Percentiles rank a stretch among this genome's conserved stretches.
Conservation (phyloP, 2,329 filamentous ascomycete species). For the Colletotrichum navitas region DNA sequence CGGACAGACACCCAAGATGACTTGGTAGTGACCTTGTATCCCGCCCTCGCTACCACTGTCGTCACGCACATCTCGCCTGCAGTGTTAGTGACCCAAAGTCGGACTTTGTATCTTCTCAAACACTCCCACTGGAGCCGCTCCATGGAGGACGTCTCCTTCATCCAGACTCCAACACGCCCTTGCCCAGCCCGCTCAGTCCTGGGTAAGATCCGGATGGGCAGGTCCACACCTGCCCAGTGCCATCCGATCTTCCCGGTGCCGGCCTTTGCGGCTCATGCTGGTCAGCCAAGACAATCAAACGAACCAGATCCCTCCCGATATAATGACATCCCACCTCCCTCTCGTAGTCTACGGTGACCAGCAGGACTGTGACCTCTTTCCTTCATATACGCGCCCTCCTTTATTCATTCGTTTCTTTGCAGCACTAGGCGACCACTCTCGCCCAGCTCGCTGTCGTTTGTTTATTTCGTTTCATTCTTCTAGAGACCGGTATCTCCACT, state of each 20-base stretch:
- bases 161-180: conserved; percentile 32
- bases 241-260: conserved; percentile 31
- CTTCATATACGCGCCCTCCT: conserved; percentile 28
- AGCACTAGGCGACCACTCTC: conserved; percentile 6
- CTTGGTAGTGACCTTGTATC: conserved; percentile 8
- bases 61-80: neutral
- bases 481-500: conserved; percentile 43
- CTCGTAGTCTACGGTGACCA: conserved; percentile 30
- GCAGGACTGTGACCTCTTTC: conserved; percentile 38
- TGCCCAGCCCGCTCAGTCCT: conserved; percentile 16
- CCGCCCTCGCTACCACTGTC: neutral
- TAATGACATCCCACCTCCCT: conserved; percentile 36
- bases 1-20: neutral
- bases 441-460: conserved; percentile 15
- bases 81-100: conserved; percentile 3
- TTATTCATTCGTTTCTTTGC: conserved; percentile 39
- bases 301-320: conserved; percentile 30
- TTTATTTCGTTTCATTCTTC: conserved; percentile 32
- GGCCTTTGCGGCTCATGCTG: conserved; percentile 29
- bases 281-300: conserved; percentile 29
- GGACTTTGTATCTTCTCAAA: neutral
- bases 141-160: conserved; percentile 18
- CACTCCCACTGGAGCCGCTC: neutral
- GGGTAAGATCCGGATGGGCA: conserved; percentile 10
- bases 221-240: conserved; percentile 2